phyloP scores from a whole-genome alignment of 495 filamentous ascomycete species.

The Staphylotrichum longicolle region DNA sequence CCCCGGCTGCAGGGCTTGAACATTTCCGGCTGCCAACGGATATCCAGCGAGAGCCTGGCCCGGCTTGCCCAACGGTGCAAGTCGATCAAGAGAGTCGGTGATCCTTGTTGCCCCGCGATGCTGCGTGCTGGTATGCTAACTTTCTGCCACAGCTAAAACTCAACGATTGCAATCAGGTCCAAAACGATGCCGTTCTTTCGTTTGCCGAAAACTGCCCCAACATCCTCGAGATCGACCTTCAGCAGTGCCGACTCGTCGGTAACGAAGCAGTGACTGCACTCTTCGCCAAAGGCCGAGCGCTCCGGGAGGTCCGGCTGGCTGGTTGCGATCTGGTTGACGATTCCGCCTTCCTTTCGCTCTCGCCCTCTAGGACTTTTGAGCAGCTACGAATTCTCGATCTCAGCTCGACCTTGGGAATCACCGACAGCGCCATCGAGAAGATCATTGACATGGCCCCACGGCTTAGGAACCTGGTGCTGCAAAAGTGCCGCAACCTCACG shows the following conservation, averaged over 20 bases:
- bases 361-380: slow-evolving; percentile 66
- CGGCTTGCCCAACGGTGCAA: slow-evolving; percentile 79
- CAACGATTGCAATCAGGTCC: slow-evolving; percentile 79
- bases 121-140: slow-evolving; percentile 26
- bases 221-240: slow-evolving; percentile 93
- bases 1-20: slow-evolving; percentile 87
- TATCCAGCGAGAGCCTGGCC: slow-evolving; percentile 82
- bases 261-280: slow-evolving; percentile 78
- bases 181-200: slow-evolving; percentile 72
- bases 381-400: slow-evolving; percentile 91
- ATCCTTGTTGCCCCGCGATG: background rate
- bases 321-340: slow-evolving; percentile 83
- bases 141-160: slow-evolving; percentile 72
- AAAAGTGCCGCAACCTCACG: slow-evolving; percentile 90
- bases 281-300: slow-evolving; percentile 68
- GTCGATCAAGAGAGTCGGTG: slow-evolving; percentile 79
- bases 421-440: slow-evolving; percentile 80
- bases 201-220: slow-evolving; percentile 87
- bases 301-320: slow-evolving; percentile 84
- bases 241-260: slow-evolving; percentile 76
- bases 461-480: slow-evolving; percentile 86
- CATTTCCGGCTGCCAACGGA: slow-evolving; percentile 77
- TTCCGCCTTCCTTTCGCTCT: slow-evolving; percentile 79
- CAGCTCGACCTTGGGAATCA: slow-evolving; percentile 77
- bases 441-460: slow-evolving; percentile 85